phyloP scores from a whole-genome alignment of 306 rosid genomes.

The Inga leiocalycina region DNA sequence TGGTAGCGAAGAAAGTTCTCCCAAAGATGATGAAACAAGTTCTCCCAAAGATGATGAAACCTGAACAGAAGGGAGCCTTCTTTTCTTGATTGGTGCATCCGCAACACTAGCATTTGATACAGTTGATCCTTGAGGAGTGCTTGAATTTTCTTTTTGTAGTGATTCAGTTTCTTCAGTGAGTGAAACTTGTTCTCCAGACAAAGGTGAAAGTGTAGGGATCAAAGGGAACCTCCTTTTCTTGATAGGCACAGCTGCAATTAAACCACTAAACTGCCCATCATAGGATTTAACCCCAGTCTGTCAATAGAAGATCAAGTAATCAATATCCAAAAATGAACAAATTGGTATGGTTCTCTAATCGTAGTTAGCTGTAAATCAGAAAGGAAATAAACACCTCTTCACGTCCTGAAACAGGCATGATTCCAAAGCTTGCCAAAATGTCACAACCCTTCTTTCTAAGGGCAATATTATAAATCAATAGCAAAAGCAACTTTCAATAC shows the following conservation, averaged over 20 bases:
- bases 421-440: constrained; percentile 51
- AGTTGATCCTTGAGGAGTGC: constrained; percentile 54
- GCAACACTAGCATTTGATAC: constrained; percentile 52
- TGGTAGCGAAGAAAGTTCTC: constrained; percentile 30
- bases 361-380: constrained; percentile 60
- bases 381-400: constrained; percentile 86
- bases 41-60: constrained; percentile 40
- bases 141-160: constrained; percentile 47
- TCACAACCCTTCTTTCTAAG: constrained; percentile 36
- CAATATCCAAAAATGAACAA: constrained; percentile 60
- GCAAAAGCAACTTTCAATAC: constrained; percentile 39
- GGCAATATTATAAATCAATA: constrained; percentile 30
- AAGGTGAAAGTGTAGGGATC: constrained; percentile 59
- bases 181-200: constrained; percentile 54
- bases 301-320: constrained; percentile 74
- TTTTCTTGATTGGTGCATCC: constrained; percentile 58
- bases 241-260: constrained; percentile 89
- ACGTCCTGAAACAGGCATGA: constrained; percentile 80
- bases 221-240: constrained; percentile 87
- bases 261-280: constrained; percentile 69
- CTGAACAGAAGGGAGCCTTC: constrained; percentile 47
- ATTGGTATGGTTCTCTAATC: constrained; percentile 48
- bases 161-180: constrained; percentile 47
- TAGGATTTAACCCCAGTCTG: constrained; percentile 82
- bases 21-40: constrained; percentile 35